These are phyloP conservation scores for Trichoderma parareesei DNA, from an alignment of 495 filamentous ascomycete species.

Conservation along the genomic window DNA sequence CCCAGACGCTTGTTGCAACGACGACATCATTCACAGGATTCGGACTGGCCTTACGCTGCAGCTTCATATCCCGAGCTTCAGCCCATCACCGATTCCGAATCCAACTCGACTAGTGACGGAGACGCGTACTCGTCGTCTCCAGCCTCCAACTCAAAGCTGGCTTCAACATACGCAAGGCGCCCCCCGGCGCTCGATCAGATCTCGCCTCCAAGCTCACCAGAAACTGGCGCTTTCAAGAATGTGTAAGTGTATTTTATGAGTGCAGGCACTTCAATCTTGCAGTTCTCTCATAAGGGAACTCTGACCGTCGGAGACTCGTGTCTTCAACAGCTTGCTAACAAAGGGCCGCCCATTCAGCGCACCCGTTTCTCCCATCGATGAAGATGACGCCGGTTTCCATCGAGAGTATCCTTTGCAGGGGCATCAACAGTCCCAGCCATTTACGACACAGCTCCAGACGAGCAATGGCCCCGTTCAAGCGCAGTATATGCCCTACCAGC, in stretches of 20 bases:
- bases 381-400: background rate
- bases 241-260: background rate
- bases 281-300: background rate
- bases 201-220: slow-evolving; percentile 6
- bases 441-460: background rate
- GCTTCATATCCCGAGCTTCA: background rate
- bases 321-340: background rate
- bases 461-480: background rate
- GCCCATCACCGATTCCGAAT: slow-evolving; percentile 2
- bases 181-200: slow-evolving; percentile 1
- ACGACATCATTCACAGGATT: background rate
- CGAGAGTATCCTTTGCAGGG: background rate
- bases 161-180: background rate
- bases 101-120: slow-evolving; percentile 3
- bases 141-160: slow-evolving; percentile 1
- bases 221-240: slow-evolving; percentile 6
- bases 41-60: background rate
- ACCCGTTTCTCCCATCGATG: background rate
- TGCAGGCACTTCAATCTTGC: background rate
- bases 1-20: background rate
- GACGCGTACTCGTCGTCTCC: slow-evolving; percentile 3
- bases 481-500: background rate
- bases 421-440: background rate
- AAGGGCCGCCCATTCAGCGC: background rate
- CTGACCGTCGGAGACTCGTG: background rate